phyloP scores from a whole-genome alignment of 2,329 filamentous ascomycete genomes.

The Penicillium janthinellum region DNA sequence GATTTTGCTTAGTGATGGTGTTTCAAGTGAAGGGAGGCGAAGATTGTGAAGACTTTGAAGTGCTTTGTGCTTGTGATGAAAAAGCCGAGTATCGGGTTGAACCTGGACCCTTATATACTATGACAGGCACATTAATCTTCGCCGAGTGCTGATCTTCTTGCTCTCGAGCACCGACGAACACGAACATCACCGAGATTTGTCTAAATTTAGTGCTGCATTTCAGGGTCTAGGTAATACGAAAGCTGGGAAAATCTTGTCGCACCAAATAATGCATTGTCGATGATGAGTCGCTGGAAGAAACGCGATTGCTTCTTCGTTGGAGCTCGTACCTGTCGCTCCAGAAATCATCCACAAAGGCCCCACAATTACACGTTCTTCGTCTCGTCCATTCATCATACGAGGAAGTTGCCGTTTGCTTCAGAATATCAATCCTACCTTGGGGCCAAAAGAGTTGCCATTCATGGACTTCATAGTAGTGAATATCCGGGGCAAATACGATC shows the following conservation, averaged over 20 bases:
- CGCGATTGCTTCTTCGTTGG: background rate
- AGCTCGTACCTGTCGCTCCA: background rate
- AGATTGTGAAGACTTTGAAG: background rate
- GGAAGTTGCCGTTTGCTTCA: background rate
- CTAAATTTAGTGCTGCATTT: constrained; percentile 1
- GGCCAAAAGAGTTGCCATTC: background rate
- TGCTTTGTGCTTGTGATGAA: background rate
- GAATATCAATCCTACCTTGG: constrained; percentile 5
- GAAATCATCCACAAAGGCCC: background rate
- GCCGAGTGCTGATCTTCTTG: background rate
- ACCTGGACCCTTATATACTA: constrained; percentile 3
- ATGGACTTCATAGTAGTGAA: background rate
- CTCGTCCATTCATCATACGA: background rate
- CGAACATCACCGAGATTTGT: background rate
- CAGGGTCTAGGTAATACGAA: background rate
- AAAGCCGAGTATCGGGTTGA: background rate
- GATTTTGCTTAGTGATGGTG: background rate
- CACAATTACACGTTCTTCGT: background rate
- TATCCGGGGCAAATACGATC: background rate
- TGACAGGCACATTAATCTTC: background rate
- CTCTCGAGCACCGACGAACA: background rate
- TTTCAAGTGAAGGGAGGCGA: background rate
- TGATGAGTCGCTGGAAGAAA: background rate
- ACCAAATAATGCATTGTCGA: background rate
- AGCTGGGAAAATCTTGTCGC: background rate